These are phyloP conservation scores for Verruconis gallopava DNA, from an alignment of 2,329 filamentous ascomycete species.

Conservation along the genomic window DNA sequence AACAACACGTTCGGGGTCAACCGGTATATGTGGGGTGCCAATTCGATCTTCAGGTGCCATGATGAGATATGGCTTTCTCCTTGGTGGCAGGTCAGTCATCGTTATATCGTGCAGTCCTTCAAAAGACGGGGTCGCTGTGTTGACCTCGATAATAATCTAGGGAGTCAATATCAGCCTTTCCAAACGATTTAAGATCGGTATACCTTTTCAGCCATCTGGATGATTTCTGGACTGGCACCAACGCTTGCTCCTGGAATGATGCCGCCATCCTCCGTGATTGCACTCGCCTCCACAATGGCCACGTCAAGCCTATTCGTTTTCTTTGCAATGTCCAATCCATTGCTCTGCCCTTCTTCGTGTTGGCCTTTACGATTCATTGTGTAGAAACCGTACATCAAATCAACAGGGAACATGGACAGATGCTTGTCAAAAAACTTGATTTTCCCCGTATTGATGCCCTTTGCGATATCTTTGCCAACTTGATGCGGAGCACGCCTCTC, in stretches of 20 bases:
- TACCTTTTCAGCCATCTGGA: constrained; percentile 82
- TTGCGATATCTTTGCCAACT: constrained; percentile 79
- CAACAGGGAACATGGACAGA: constrained; percentile 75
- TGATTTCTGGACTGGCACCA: constrained; percentile 70
- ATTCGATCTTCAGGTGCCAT: constrained; percentile 79
- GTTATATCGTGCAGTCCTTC: constrained; percentile 86
- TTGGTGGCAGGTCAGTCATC: constrained; percentile 71
- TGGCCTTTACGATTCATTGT: constrained; percentile 37
- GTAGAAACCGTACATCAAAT: constrained; percentile 56
- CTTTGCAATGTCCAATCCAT: too few species aligned
- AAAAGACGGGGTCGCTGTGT: constrained; percentile 72
- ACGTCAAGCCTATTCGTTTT: constrained; percentile 68
- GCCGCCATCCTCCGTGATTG: constrained; percentile 78
- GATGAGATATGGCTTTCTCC: constrained; percentile 73
- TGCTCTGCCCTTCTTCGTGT: constrained; percentile 41
- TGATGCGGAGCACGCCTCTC: constrained; percentile 74
- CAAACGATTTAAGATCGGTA: not conserved
- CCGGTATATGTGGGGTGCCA: constrained; percentile 66
- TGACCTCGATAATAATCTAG: constrained; percentile 76
- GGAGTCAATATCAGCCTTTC: not conserved
- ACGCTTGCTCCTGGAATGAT: constrained; percentile 80
- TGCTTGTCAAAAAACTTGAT: constrained; percentile 95
- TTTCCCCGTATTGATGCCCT: constrained; percentile 76
- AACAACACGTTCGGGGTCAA: constrained; percentile 74
- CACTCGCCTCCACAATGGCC: constrained; percentile 72